phyloP scores from a whole-genome alignment of 192 early-diverging fungal species.

The Gorgonomyces haynaldii region DNA sequence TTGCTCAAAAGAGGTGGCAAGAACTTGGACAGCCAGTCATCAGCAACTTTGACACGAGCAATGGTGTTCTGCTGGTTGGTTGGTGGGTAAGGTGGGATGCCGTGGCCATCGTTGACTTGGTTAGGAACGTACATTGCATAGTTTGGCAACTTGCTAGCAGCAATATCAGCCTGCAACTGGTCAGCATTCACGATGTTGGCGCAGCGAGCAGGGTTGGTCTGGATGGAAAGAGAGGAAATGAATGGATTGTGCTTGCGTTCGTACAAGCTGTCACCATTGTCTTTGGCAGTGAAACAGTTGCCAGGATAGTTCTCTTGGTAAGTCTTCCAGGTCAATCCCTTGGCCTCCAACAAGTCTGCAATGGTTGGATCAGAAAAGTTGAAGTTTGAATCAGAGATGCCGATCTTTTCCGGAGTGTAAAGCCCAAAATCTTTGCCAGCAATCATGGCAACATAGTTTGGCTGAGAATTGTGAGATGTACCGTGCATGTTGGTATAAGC shows the following conservation, averaged over 20 bases:
- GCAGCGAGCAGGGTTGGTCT: constrained; percentile 41
- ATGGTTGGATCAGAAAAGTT: constrained; percentile 25
- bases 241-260: constrained; percentile 68
- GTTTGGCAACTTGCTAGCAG: constrained; percentile 33
- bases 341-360: constrained; percentile 42
- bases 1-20: constrained; percentile 34
- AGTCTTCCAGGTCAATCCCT: constrained; percentile 45
- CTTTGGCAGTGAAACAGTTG: constrained; percentile 25
- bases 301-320: constrained; percentile 57
- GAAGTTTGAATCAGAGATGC: constrained; percentile 27
- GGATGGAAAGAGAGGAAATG: constrained; percentile 42
- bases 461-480: constrained; percentile 49
- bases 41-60: neutral
- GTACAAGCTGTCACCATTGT: constrained; percentile 26
- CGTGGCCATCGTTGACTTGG: constrained; percentile 34
- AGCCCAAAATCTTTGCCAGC: constrained; percentile 2
- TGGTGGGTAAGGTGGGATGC: constrained; percentile 8
- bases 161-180: constrained; percentile 44
- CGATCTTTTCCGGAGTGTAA: constrained; percentile 27
- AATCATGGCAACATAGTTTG: constrained; percentile 59
- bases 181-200: constrained; percentile 46
- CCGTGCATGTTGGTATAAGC: constrained; percentile 48
- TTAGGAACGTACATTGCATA: constrained; percentile 55
- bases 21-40: constrained; percentile 44
- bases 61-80: neutral